Evolutionary conservation across 768 basidiomycete genomes (phyloP).

Genomic region (Russula emetica): DNA sequence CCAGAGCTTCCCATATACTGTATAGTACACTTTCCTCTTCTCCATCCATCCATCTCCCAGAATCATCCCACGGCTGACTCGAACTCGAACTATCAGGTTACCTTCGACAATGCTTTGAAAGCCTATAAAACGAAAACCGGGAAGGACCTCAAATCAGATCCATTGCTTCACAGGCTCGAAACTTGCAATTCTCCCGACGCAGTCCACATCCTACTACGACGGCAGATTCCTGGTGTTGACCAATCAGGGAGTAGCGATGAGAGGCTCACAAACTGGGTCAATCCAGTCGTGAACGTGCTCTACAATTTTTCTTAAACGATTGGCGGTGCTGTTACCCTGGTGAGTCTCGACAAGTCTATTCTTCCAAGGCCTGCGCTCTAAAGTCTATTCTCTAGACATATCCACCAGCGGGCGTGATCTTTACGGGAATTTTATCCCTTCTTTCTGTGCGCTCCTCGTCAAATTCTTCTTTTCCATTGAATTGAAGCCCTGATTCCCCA

Average conservation of each 20-base stretch:
- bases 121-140: neutral
- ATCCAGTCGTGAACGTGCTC: neutral
- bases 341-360: neutral
- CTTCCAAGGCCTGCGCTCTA: neutral
- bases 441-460: neutral
- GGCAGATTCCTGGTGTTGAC: neutral
- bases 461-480: too few species aligned
- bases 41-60: too few species aligned
- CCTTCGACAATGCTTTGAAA: neutral
- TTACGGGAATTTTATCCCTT: neutral
- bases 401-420: neutral
- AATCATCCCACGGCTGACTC: neutral
- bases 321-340: neutral
- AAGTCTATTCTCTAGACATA: neutral
- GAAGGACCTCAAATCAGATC: neutral
- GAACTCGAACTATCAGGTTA: neutral
- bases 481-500: neutral
- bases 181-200: conserved; percentile 1
- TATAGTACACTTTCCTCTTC: too few species aligned
- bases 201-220: neutral
- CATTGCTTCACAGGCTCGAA: neutral
- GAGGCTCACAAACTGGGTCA: conserved; percentile 2
- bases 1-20: too few species aligned
- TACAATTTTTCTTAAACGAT: neutral
- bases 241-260: neutral